Base-by-base conservation (phyloP, 2,329 filamentous ascomycete genomes). In the Elsinoe batatas region DNA sequence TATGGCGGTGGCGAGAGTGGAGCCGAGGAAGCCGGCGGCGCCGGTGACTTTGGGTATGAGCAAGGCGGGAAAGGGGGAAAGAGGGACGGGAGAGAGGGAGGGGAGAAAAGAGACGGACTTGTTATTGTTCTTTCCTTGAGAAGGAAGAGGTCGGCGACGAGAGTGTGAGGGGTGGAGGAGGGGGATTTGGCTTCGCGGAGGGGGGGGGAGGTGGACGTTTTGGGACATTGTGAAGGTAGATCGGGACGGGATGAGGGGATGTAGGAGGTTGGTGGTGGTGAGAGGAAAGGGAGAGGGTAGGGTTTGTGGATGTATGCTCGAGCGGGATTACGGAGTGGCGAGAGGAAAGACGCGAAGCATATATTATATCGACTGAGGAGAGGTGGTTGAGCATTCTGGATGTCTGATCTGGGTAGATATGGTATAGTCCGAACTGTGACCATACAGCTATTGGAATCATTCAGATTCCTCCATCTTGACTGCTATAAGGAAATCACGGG, bases 191-290 rank as follows among this genome's bases (percentile, higher is more conserved):
- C 33, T 42, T 56, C 53, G 20, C 53, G 17, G 35, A 37, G 26
- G 12, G 40, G 15, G 15, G 8, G 49, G 18, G n/a, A 18, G 15
- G 35, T 53, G 49, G 49, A 53, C 49, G 18, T 53, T 53, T 10
- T 37, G 32, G 35, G 32, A 37, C 49, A 53, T 50, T 26, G 18
- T 53, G 20, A 2, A 8, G 5, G 17, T 13, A 20, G 46, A 30
- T 1, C 15, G 22, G 20, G 7, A 42, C 22, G 17, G 11, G 73
- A 40, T 67, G 72, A 6, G 72, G 71, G 42, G 71, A 18, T n/a
- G 13, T 1, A 11, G 36, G 2, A n/a, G 36, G 3, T n/a, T n/a
- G 5, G 13, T 38, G 36, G 5, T 5, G 13, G 36, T 8, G 10
- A n/a, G 5, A n/a, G 36, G 26, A 30, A 7, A 8, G 7, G 26